A percentile compares a stretch with the other conserved stretches of the same genome.
These are phyloP conservation scores for Aspergillus niger DNA, from an alignment of 2,329 filamentous ascomycete species.

Conservation along the genomic window DNA sequence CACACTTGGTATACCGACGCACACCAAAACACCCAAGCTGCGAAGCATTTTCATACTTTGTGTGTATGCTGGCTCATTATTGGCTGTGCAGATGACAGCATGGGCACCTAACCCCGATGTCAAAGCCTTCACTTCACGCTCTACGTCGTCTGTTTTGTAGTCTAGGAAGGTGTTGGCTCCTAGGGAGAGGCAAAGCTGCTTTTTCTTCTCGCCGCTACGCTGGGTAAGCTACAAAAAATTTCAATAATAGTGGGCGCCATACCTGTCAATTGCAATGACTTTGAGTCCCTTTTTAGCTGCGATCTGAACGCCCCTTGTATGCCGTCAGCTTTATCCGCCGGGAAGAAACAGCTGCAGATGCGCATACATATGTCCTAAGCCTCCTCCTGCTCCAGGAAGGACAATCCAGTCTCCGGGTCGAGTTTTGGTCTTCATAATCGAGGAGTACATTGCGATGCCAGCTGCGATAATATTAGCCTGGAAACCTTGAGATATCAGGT, in stretches of 20 bases:
- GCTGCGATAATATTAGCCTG: conserved; percentile 22
- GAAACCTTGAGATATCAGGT: not conserved
- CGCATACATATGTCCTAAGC: conserved; percentile 41
- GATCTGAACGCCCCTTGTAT: conserved; percentile 40
- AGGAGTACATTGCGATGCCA: conserved; percentile 44
- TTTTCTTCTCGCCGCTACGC: conserved; percentile 37
- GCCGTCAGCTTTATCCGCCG: not conserved
- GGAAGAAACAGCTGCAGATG: not conserved
- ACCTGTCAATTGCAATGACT: conserved; percentile 44
- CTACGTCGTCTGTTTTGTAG: conserved; percentile 40
- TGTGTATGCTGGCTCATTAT: conserved; percentile 47
- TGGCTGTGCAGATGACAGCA: conserved; percentile 50
- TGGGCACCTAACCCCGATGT: conserved; percentile 49
- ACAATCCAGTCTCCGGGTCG: conserved; percentile 39
- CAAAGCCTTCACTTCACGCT: conserved; percentile 41
- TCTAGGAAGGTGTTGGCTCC: conserved; percentile 39
- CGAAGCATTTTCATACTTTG: conserved; percentile 49
- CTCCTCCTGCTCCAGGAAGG: conserved; percentile 41
- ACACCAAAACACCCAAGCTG: conserved; percentile 51
- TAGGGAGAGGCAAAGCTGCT: conserved; percentile 34
- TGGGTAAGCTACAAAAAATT: not conserved
- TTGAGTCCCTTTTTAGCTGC: conserved; percentile 38
- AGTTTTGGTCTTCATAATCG: conserved; percentile 41
- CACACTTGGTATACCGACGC: conserved; percentile 49
- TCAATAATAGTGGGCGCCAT: not conserved